Percentiles rank a stretch among this genome's conserved stretches.
phyloP scores from a whole-genome alignment of 2,329 filamentous ascomycete genomes.

The Eutypa lata region DNA sequence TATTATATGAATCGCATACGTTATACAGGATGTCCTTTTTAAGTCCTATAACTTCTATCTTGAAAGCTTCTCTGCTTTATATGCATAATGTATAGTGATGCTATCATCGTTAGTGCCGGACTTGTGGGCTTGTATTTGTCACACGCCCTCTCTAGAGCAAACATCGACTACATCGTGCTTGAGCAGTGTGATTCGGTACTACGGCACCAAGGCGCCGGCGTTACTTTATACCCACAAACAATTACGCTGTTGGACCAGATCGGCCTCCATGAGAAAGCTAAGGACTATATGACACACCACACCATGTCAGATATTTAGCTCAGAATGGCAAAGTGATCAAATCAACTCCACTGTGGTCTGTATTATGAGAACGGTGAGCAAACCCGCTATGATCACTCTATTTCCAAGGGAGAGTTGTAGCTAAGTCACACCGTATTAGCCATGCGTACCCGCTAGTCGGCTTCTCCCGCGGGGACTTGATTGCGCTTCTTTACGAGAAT shows the following conservation, averaged over 20 bases:
- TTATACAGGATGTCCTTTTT: too few relatives aligned
- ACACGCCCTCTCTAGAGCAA: not conserved
- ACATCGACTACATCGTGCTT: not conserved
- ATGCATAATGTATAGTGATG: too few relatives aligned
- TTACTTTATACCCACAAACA: not conserved
- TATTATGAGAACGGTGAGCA: not conserved
- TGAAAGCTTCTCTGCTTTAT: too few relatives aligned
- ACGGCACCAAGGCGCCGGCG: not conserved
- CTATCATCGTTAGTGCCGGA: not conserved
- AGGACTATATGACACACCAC: not conserved
- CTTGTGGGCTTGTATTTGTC: not conserved
- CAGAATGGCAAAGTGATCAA: not conserved
- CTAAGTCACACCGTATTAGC: not conserved
- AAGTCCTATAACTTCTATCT: too few relatives aligned
- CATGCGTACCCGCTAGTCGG: not conserved
- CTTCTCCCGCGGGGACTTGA: not conserved
- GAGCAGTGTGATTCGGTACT: not conserved
- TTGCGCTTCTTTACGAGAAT: conserved; percentile 1
- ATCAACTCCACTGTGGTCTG: not conserved
- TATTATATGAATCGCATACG: too few relatives aligned
- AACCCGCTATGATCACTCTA: not conserved
- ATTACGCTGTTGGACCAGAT: not conserved
- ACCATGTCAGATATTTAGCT: not conserved
- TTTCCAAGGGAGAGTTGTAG: not conserved
- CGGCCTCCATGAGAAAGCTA: not conserved